Evolutionary conservation across 2,329 filamentous ascomycete genomes (phyloP).

Genomic region (Colletotrichum tropicale): DNA sequence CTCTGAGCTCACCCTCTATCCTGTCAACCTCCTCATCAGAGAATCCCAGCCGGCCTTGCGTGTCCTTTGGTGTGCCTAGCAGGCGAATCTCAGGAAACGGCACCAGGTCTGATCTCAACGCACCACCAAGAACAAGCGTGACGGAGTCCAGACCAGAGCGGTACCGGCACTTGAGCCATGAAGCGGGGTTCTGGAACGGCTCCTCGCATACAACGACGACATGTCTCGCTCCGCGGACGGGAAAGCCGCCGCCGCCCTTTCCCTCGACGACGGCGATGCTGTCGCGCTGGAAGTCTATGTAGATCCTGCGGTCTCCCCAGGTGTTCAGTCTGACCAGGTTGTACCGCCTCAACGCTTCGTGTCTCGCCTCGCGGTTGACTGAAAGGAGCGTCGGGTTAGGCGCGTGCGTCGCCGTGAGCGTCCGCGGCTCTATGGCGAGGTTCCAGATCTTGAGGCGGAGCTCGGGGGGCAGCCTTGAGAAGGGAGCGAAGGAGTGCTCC

Average conservation of each 20-base stretch:
- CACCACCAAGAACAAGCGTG: conserved; percentile 2
- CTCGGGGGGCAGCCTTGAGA: conserved; percentile 4
- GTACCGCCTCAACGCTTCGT: conserved; percentile 3
- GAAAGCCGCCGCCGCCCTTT: conserved; percentile 15
- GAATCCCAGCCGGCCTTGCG: not conserved
- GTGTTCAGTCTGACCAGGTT: conserved; percentile 8
- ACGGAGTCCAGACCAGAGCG: conserved; percentile 5
- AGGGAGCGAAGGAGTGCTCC: conserved; percentile 5
- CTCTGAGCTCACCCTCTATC: conserved; percentile 3
- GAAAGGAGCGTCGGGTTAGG: conserved; percentile 4
- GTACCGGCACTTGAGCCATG: conserved; percentile 16
- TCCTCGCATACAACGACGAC: conserved; percentile 15
- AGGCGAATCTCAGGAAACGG: conserved; percentile 4
- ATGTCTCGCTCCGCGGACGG: conserved; percentile 8
- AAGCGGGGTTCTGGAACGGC: conserved; percentile 5
- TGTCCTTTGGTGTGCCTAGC: not conserved
- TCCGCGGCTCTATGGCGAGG: conserved; percentile 3
- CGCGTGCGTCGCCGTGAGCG: conserved; percentile 11
- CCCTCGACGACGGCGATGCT: conserved; percentile 12
- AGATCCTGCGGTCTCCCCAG: conserved; percentile 17
- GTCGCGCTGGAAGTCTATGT: conserved; percentile 2
- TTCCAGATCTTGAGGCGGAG: conserved; percentile 19
- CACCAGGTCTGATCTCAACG: not conserved
- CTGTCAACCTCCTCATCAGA: conserved; percentile 5
- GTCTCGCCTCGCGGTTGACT: conserved; percentile 8